Evolutionary conservation across 2,329 filamentous ascomycete species (phyloP).

Genomic region (Hymenotorrendiella dingleyae): DNA sequence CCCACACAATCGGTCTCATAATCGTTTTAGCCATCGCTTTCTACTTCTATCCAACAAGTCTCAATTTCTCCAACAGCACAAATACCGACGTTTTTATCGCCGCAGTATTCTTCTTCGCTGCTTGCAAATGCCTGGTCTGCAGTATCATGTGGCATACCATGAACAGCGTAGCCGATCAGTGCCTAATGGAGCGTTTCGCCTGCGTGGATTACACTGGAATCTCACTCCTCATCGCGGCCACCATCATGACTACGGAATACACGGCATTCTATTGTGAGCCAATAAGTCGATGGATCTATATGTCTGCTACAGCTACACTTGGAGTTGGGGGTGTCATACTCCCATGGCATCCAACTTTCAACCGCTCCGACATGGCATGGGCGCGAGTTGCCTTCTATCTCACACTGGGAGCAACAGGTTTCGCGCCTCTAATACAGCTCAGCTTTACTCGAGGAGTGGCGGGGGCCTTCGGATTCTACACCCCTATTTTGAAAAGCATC

Average conservation of each 20-base stretch:
- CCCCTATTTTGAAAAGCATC: slow-evolving; percentile 77
- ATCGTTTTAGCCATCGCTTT: slow-evolving; percentile 85
- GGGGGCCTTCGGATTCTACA: slow-evolving; percentile 87
- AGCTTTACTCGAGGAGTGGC: slow-evolving; percentile 67
- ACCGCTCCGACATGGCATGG: slow-evolving; percentile 88
- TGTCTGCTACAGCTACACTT: slow-evolving; percentile 71
- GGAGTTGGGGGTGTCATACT: slow-evolving; percentile 84
- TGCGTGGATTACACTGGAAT: slow-evolving; percentile 99
- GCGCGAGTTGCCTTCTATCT: slow-evolving; percentile 87
- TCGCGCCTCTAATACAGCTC: slow-evolving; percentile 82
- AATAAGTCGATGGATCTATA: slow-evolving; percentile 77
- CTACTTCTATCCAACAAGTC: slow-evolving; percentile 87
- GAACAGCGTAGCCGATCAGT: slow-evolving; percentile 89
- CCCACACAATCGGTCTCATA: slow-evolving; percentile 82
- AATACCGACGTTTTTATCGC: slow-evolving; percentile 88
- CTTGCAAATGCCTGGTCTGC: slow-evolving; percentile 90
- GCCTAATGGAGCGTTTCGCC: slow-evolving; percentile 87
- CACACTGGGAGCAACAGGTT: slow-evolving; percentile 78
- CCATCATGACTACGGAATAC: slow-evolving; percentile 97
- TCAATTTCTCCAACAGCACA: slow-evolving; percentile 80
- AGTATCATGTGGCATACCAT: slow-evolving; percentile 98
- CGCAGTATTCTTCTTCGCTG: slow-evolving; percentile 91
- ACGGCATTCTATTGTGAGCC: slow-evolving; percentile 99
- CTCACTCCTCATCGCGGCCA: slow-evolving; percentile 86
- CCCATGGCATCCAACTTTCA: slow-evolving; percentile 95